Evolutionary conservation across 768 basidiomycete genomes (phyloP), one percentile per base, ranked within the genome.

Genomic region (Strobilomyces confusus): DNA sequence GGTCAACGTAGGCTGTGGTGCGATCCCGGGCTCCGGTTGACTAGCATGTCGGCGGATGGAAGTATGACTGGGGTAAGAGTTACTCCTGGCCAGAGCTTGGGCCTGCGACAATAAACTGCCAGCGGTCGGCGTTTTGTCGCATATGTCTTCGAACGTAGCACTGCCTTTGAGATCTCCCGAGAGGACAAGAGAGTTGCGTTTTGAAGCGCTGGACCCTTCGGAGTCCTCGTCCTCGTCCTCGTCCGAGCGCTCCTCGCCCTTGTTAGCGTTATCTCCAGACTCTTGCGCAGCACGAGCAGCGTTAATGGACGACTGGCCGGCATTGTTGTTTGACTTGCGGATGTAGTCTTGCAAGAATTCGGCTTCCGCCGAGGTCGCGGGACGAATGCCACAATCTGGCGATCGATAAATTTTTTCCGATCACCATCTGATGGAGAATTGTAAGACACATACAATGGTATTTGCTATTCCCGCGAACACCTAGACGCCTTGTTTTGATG

Each of bases 381-480:
- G 92, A 63, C 91, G 84, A 63, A 93, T 93, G 61, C 91, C 91
- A 74, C 91, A 93, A 80, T 93, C 92, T 89, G 63, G 57, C 47
- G 62, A 70, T 70, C 33, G 60, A 59, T 56, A 67, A 60, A 52
- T 62, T 40, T 56, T n/a, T 58, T 59, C 62, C 60, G 66, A 70
- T 69, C 66, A 63, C 13, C 52, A 56, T 60, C 55, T 71, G 64
- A 66, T 62, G 60, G 60, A 69, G 67, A 62, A 70, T 68, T 51
- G 50, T 55, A 63, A 62, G 66, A 62, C 59, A 77, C 86, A 59
- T 59, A 92, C 91, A 95, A 72, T 95, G 92, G 73, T 95, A 95
- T 79, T 94, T 95, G 75, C 89, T 92, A 76, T 95, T 94, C 47
- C 93, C 93, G 72, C 94, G 77, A 54, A 92, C 92, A 55, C 94